Evolutionary conservation across 495 filamentous ascomycete species (phyloP), one percentile per base, ranked within the genome.

Genomic region (Pyrenula massariospora): DNA sequence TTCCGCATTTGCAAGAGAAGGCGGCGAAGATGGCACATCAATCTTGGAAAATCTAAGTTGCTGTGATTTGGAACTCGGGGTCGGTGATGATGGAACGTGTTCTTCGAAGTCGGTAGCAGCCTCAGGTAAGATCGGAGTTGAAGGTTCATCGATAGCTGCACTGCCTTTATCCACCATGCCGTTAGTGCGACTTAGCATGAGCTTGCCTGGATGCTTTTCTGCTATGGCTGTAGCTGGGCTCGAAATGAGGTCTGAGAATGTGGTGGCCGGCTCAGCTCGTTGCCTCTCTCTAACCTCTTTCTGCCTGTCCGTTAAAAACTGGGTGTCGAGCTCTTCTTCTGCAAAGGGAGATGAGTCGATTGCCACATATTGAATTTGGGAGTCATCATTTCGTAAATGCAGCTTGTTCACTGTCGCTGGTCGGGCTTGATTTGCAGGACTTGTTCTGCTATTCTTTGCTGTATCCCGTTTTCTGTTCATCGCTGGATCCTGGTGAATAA

Each of bases 11-110:
- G 19, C 19, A 63, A 22, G 58, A 55, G 5, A 72, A 42, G 73
- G 73, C 3, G 74, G 73, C 5, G 73, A 76, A 2, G 73, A 77
- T 22, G 69, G 71, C 42, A 63, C 60, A 52, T 75, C 70, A 15
- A 58, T 42, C 23, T 66, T 58, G 0, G 62, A 60, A 15, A 58
- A 63, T 12, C 66, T 57, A 5, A 66, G 65, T 21, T 66, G 63
- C 55, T 65, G 66, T 23, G 69, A 67, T 58, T 71, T 70, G 63
- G 82, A 66, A 65, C 73, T 62, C 8, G 89, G 88, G 0, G 89
- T 94, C 1, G 90, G 90, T 10, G 90, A 93, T n/a, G 87, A 94
- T 2, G 80, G 81, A 48, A 92, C 73, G 60, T 81, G 88, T 15
- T 81, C 78, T 66, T 86, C 79, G 64, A 83, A 62, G 61, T 71